Percentiles rank a stretch among this genome's conserved stretches.
These are phyloP conservation scores for Micractinium sp. DNA, from an alignment of 139 green algal genomes.

Conservation along the genomic window DNA sequence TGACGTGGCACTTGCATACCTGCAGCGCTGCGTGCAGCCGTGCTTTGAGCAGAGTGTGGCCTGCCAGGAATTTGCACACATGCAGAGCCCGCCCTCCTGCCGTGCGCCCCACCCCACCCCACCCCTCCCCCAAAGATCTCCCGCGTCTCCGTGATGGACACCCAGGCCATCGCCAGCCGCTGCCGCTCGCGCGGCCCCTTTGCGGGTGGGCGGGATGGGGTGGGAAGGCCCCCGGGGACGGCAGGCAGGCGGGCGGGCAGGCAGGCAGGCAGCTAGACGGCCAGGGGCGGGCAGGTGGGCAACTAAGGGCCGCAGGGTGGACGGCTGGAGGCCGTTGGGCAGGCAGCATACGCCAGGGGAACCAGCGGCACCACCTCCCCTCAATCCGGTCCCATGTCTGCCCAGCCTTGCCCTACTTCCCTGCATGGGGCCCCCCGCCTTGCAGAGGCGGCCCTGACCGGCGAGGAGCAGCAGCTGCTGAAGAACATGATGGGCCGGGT, in stretches of 20 bases:
- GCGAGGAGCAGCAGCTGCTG: slow-evolving; percentile 75
- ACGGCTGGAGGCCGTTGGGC: neutral
- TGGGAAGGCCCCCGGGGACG: neutral
- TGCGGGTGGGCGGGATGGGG: neutral
- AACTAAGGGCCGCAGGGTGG: neutral
- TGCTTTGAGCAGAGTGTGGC: no score
- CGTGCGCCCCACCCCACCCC: no score
- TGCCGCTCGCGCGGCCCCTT: slow-evolving; percentile 62
- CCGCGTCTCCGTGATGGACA: slow-evolving; percentile 43
- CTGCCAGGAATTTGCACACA: neutral
- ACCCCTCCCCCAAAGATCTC: neutral
- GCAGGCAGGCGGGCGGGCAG: no score
- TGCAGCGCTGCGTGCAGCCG: no score
- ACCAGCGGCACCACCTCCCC: neutral
- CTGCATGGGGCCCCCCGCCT: no score
- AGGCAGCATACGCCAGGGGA: neutral
- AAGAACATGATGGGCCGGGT: slow-evolving; percentile 74
- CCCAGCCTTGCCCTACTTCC: neutral
- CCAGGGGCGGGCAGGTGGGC: no score
- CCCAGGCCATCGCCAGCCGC: slow-evolving; percentile 55
- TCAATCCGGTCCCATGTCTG: neutral
- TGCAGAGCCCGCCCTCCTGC: neutral
- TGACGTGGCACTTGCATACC: no score
- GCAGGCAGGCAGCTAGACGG: no score
- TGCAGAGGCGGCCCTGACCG: slow-evolving; percentile 48